Evolutionary conservation across 306 rosid species (phyloP).

Genomic region (Quercus cerris): DNA sequence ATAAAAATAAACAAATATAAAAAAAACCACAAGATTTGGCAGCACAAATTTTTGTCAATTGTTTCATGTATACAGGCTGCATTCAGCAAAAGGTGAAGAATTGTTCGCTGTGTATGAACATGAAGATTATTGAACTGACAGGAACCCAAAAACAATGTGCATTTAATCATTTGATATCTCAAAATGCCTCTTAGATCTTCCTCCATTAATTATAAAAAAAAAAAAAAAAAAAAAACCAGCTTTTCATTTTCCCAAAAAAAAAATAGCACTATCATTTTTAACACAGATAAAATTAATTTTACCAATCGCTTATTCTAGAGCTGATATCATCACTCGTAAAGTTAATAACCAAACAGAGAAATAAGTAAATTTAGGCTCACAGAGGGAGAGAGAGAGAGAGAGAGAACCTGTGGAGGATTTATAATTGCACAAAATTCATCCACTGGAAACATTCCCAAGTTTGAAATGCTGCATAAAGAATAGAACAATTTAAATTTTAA

Average conservation of each 20-base stretch:
- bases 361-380: background rate
- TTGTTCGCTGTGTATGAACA: background rate
- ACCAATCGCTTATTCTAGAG: background rate
- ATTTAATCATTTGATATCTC: background rate
- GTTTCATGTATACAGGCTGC: background rate
- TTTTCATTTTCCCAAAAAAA: background rate
- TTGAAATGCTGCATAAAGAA: slow-evolving; percentile 84
- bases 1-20: background rate
- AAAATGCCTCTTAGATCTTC: background rate
- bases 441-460: slow-evolving; percentile 98
- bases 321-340: background rate
- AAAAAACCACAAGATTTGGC: background rate
- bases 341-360: background rate
- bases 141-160: background rate
- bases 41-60: background rate
- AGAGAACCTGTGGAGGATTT: slow-evolving; percentile 91
- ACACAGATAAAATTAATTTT: background rate
- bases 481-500: slow-evolving; percentile 18
- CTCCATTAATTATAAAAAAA: background rate
- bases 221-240: background rate
- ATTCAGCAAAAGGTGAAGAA: background rate
- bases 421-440: slow-evolving; percentile 92
- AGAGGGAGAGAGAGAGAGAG: slow-evolving; percentile 20
- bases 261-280: background rate
- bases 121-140: background rate